Conservation (phyloP, 2,329 filamentous ascomycete genomes). For the Arthrinium phaeospermum region DNA sequence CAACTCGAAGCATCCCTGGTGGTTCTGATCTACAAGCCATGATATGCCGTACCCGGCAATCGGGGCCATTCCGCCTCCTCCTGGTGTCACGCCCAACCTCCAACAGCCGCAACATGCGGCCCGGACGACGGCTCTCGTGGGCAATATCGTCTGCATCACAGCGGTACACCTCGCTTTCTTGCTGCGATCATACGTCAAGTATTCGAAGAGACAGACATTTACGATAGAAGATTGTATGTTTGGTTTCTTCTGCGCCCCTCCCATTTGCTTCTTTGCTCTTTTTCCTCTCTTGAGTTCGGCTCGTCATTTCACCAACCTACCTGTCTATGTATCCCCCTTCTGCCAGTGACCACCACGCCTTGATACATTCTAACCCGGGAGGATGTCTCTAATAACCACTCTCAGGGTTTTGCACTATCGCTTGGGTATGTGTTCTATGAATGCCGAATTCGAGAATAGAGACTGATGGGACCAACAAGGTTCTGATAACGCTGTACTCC, state of each 20-base stretch:
- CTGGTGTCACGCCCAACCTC: background rate
- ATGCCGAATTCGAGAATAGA: background rate
- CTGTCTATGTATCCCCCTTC: background rate
- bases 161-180: conserved; percentile 24
- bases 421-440: conserved; percentile 23
- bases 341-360: background rate
- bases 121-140: conserved; percentile 24
- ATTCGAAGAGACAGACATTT: conserved; percentile 20
- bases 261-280: background rate
- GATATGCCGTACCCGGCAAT: background rate
- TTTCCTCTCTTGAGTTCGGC: background rate
- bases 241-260: too few species aligned
- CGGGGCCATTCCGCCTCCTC: conserved; percentile 9
- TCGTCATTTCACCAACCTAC: too few species aligned
- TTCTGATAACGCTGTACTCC: conserved; percentile 18
- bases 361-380: too few species aligned
- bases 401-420: conserved; percentile 26
- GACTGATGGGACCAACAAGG: background rate
- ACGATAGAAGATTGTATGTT: conserved; percentile 24
- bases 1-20: background rate
- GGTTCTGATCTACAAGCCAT: background rate
- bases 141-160: conserved; percentile 26
- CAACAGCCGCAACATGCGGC: background rate
- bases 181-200: conserved; percentile 29
- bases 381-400: background rate